These are phyloP conservation scores for Tephrocybe rancida DNA, from an alignment of 768 basidiomycete genomes.

Conservation along the genomic window DNA sequence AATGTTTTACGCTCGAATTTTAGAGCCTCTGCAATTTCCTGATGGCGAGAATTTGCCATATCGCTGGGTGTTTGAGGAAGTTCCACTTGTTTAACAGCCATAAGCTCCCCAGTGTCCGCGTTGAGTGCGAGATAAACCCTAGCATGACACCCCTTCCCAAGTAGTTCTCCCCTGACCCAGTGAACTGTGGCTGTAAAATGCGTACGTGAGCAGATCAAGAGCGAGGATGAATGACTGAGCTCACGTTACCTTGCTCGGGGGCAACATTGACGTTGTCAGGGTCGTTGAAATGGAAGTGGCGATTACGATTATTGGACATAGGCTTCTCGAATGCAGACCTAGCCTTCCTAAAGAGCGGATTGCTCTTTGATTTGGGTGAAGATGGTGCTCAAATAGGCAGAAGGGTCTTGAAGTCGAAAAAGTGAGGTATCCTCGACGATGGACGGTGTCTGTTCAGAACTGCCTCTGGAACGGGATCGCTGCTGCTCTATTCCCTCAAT, in stretches of 20 bases:
- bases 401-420: too few relatives aligned
- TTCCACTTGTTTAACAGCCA: constrained; percentile 97
- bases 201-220: not conserved
- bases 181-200: constrained; percentile 63
- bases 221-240: not conserved
- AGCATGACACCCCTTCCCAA: constrained; percentile 94
- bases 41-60: constrained; percentile 62
- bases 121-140: constrained; percentile 91
- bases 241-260: constrained; percentile 10
- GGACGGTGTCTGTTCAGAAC: not conserved
- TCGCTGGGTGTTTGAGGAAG: constrained; percentile 75
- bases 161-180: constrained; percentile 91
- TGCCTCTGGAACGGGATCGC: not conserved
- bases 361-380: not conserved
- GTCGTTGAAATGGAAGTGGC: not conserved
- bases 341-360: not conserved
- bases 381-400: constrained; percentile 5
- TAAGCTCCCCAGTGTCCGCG: constrained; percentile 87
- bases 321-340: not conserved
- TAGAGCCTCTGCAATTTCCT: constrained; percentile 75
- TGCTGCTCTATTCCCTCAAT: constrained; percentile 4
- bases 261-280: not conserved
- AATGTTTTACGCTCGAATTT: constrained; percentile 86
- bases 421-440: constrained; percentile 4
- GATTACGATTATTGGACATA: not conserved